These are phyloP conservation scores for Rhodocollybia butyracea DNA, from an alignment of 768 basidiomycete species.

Conservation along the genomic window DNA sequence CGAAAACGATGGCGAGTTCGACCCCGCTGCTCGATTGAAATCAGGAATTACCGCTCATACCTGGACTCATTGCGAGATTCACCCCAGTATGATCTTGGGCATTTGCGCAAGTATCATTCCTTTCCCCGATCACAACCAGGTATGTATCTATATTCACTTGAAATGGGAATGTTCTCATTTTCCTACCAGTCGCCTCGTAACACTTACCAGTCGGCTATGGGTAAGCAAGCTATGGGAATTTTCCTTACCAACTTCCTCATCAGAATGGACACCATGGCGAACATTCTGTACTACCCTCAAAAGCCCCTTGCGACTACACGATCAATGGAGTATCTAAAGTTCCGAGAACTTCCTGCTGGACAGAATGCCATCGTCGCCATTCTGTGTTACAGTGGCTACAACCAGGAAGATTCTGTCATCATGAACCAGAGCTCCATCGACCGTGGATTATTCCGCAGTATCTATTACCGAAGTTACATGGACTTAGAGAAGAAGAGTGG, in stretches of 20 bases:
- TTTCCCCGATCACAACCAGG: conserved; percentile 99
- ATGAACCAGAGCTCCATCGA: conserved; percentile 99
- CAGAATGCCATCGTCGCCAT: conserved; percentile 99
- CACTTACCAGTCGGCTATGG: conserved; percentile 99
- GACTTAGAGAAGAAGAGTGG: conserved; percentile 98
- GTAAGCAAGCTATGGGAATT: conserved; percentile 99
- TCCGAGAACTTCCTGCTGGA: conserved; percentile 97
- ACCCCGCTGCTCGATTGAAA: conserved; percentile 87
- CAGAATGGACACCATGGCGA: conserved; percentile 99
- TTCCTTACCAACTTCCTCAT: conserved; percentile 98
- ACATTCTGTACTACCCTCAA: conserved; percentile 98
- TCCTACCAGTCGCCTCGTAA: conserved; percentile 89
- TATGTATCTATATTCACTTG: conserved; percentile 30
- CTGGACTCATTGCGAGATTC: conserved; percentile 99
- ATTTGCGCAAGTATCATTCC: conserved; percentile 99
- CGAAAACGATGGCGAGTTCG: conserved; percentile 67
- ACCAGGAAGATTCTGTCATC: conserved; percentile 99
- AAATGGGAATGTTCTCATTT: conserved; percentile 10
- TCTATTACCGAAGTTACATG: conserved; percentile 98
- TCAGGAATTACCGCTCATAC: conserved; percentile 81
- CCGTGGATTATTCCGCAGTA: conserved; percentile 95
- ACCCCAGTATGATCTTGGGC: conserved; percentile 98
- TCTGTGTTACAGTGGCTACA: conserved; percentile 98
- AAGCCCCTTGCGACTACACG: conserved; percentile 98
- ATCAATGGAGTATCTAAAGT: conserved; percentile 98